phyloP scores from a whole-genome alignment of 768 basidiomycete genomes.

The Pulveroboletus sp. region DNA sequence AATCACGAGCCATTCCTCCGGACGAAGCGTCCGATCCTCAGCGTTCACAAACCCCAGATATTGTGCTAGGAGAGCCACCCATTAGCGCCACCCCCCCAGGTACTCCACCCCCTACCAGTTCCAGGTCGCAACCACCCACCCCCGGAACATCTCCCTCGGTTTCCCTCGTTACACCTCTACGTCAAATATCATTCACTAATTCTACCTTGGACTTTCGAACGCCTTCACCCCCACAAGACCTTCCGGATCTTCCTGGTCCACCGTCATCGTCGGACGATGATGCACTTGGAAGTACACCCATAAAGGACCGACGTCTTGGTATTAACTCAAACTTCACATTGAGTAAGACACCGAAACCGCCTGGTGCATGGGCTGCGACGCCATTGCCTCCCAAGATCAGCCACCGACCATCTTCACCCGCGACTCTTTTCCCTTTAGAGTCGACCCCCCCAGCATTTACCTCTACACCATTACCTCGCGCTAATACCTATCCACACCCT shows the following conservation, averaged over 20 bases:
- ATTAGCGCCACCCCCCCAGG: conserved; percentile 25
- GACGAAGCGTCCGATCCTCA: conserved; percentile 19
- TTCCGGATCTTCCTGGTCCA: conserved; percentile 67
- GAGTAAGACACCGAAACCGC: conserved; percentile 45
- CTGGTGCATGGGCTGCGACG: conserved; percentile 45
- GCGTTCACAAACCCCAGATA: conserved; percentile 4
- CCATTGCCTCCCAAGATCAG: conserved; percentile 28
- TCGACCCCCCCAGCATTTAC: conserved; percentile 24
- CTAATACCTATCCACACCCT: conserved; percentile 10
- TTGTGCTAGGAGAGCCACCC: conserved; percentile 2
- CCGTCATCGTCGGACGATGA: conserved; percentile 57
- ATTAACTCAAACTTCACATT: conserved; percentile 28
- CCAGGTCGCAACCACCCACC: not conserved
- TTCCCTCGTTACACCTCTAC: conserved; percentile 47
- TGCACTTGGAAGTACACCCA: conserved; percentile 27
- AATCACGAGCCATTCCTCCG: not conserved
- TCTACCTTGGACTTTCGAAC: conserved; percentile 54
- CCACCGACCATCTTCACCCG: conserved; percentile 17
- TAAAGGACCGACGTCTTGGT: conserved; percentile 15
- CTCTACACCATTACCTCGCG: conserved; percentile 25
- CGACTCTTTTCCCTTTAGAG: conserved; percentile 18
- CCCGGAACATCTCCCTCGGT: conserved; percentile 17
- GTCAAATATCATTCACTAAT: conserved; percentile 37
- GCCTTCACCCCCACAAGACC: conserved; percentile 58
- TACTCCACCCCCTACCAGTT: conserved; percentile 17